phyloP scores from a whole-genome alignment of 371 early-diverging fungal species.

The Conidiobolus incongruus region DNA sequence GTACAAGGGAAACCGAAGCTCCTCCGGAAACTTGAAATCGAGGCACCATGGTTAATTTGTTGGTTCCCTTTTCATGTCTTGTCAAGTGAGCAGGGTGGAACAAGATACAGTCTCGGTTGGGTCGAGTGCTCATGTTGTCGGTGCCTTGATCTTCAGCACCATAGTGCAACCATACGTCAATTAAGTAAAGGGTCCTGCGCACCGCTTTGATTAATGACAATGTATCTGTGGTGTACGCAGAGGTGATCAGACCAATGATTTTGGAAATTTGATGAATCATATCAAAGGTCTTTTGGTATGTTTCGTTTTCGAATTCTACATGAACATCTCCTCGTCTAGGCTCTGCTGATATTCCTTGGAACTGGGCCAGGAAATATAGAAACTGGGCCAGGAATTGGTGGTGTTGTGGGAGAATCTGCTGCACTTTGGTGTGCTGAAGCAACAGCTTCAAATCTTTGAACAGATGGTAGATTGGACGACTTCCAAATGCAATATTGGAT shows the following conservation, averaged over 20 bases:
- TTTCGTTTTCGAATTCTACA: conserved; percentile 3
- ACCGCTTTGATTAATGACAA: background rate
- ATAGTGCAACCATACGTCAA: background rate
- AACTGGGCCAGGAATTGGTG: background rate
- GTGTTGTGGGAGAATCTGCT: background rate
- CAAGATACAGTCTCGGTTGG: no score
- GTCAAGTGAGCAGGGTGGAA: background rate
- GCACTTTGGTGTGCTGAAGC: conserved; percentile 1
- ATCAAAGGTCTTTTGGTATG: conserved; percentile 1
- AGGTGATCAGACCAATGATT: background rate
- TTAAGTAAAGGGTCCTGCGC: background rate
- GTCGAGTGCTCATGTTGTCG: background rate
- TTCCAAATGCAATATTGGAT: no score
- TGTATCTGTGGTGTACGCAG: background rate
- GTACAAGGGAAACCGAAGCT: background rate
- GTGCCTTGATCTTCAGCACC: background rate
- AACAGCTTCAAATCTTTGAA: background rate
- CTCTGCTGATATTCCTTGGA: conserved; percentile 2
- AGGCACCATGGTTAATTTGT: background rate
- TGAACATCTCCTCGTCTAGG: background rate
- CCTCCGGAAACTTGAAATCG: background rate
- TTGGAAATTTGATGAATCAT: background rate
- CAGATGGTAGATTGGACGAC: no score
- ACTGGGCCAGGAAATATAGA: conserved; percentile 2
- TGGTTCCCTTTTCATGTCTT: background rate